Percentiles rank a stretch among this genome's conserved stretches.
phyloP scores from a whole-genome alignment of 1,139 yeast species.

The Pichia sp. region DNA sequence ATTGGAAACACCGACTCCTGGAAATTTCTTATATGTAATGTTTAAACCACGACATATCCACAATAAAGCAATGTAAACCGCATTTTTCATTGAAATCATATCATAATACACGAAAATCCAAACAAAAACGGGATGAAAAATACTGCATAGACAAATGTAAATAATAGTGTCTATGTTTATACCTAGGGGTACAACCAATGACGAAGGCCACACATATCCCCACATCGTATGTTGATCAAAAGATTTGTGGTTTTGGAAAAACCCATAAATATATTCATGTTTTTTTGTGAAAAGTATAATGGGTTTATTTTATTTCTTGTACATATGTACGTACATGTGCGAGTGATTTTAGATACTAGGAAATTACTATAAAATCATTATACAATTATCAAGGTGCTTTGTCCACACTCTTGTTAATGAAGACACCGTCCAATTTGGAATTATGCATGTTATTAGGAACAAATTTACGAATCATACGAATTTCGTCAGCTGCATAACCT shows the following conservation, averaged over 20 bases:
- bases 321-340: too few relatives aligned
- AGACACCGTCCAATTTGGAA: slow-evolving; percentile 64
- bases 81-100: not conserved
- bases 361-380: too few relatives aligned
- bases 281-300: too few relatives aligned
- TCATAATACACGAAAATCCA: slow-evolving; percentile 12
- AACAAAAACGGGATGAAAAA: slow-evolving; percentile 21
- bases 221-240: too few relatives aligned
- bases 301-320: too few relatives aligned
- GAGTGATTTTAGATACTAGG: too few relatives aligned
- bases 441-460: slow-evolving; percentile 66
- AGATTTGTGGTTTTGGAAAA: too few relatives aligned
- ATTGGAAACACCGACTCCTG: not conserved
- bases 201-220: slow-evolving; percentile 15
- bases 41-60: slow-evolving; percentile 23
- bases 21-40: not conserved
- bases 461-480: slow-evolving; percentile 76
- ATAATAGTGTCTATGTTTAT: slow-evolving; percentile 22
- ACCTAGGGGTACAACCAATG: slow-evolving; percentile 15
- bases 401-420: slow-evolving; percentile 34
- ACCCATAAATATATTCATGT: too few relatives aligned
- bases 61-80: slow-evolving; percentile 9
- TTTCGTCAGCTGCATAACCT: slow-evolving; percentile 88
- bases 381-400: too few relatives aligned
- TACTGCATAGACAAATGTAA: slow-evolving; percentile 16